A percentile compares a stretch with the other conserved stretches of the same genome.
Evolutionary conservation across 225 moss, liverwort and hornwort species (phyloP).

Genomic region (Pleurozium schreberi): DNA sequence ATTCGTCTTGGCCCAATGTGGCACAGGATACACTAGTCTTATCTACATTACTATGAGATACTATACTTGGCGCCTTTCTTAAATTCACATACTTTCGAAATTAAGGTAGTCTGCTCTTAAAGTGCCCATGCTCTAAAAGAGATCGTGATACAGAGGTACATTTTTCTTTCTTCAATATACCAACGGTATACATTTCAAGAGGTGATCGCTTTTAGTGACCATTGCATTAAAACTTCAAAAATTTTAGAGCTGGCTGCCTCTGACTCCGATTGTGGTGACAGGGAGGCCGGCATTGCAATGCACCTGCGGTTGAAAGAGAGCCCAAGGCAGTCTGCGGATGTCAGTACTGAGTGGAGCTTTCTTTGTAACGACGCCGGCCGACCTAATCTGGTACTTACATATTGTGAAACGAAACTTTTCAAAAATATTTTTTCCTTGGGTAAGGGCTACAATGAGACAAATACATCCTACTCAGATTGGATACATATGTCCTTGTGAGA

Average conservation of each 20-base stretch:
- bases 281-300: conserved; percentile 25
- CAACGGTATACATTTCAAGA: no score
- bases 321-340: conserved; percentile 23
- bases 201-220: no score
- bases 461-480: neutral
- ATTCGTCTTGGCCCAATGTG: no score
- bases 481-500: neutral
- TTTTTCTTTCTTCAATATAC: no score
- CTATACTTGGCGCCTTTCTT: no score
- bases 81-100: no score
- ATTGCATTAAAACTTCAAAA: no score
- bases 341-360: conserved; percentile 55
- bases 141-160: no score
- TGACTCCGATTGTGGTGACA: conserved; percentile 41
- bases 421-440: neutral
- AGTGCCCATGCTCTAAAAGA: no score
- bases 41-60: no score
- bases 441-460: neutral
- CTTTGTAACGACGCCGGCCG: conserved; percentile 47
- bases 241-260: conserved; percentile 30
- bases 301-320: conserved; percentile 34
- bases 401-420: neutral
- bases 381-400: conserved; percentile 16
- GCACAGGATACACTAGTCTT: no score
- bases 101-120: no score